Evolutionary conservation across 2,329 filamentous ascomycete genomes (phyloP).

Genomic region (Tolypocladium ovalisporum): DNA sequence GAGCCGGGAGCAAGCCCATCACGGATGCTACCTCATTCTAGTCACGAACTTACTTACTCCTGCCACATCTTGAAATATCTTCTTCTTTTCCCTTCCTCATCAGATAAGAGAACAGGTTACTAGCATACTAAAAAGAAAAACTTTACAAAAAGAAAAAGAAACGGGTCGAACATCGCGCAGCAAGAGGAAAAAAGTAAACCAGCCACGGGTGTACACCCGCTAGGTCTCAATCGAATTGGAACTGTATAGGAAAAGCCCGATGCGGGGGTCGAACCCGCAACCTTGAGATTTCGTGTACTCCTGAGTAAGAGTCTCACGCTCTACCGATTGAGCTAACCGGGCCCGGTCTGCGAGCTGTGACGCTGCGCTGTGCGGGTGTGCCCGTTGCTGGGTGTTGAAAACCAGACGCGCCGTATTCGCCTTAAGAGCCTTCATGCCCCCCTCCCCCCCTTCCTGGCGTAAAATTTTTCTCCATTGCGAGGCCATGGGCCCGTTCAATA

Average conservation of each 20-base stretch:
- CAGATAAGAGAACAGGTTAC: too few relatives aligned
- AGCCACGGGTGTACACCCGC: not conserved
- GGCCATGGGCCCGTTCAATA: too few relatives aligned
- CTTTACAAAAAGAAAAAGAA: not conserved
- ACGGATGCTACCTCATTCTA: too few relatives aligned
- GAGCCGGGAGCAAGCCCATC: too few relatives aligned
- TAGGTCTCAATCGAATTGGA: not conserved
- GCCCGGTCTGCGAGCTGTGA: slow-evolving; percentile 5
- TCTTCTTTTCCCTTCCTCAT: too few relatives aligned
- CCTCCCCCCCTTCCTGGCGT: not conserved
- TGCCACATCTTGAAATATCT: too few relatives aligned
- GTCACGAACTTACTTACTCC: too few relatives aligned
- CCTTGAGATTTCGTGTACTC: slow-evolving; percentile 27
- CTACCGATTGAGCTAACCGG: slow-evolving; percentile 39
- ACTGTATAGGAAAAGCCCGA: slow-evolving; percentile 25
- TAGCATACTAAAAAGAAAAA: too few relatives aligned
- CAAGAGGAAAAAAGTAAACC: not conserved
- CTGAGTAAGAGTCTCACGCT: slow-evolving; percentile 56
- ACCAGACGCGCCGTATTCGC: not conserved
- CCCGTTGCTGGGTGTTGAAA: not conserved
- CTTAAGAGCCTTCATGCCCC: not conserved
- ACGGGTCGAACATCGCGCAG: not conserved
- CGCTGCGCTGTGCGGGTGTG: not conserved
- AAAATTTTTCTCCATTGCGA: not conserved
- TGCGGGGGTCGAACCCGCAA: slow-evolving; percentile 41